Conservation (phyloP, 179 eudicot genomes). For the Amaranthus tricolor region DNA sequence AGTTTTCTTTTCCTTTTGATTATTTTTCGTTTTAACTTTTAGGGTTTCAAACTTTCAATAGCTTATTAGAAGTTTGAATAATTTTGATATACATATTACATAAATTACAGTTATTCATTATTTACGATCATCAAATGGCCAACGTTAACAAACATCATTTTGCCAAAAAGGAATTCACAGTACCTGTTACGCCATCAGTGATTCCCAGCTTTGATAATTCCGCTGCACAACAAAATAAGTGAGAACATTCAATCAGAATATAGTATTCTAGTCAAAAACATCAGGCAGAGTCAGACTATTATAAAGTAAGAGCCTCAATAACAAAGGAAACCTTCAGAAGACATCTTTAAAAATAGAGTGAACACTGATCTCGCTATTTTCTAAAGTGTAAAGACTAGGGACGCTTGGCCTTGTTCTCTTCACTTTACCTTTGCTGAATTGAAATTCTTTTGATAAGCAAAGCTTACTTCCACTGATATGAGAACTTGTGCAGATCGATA, state of each 20-base stretch:
- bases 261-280: background rate
- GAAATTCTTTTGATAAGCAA: too few relatives aligned
- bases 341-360: too few relatives aligned
- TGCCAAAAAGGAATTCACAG: constrained; percentile 10
- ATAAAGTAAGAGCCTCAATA: too few relatives aligned
- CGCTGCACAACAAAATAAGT: constrained; percentile 46
- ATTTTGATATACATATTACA: background rate
- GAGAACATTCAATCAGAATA: constrained; percentile 1
- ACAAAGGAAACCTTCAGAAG: too few relatives aligned
- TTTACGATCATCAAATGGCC: background rate
- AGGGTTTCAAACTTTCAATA: background rate
- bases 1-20: background rate
- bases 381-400: too few relatives aligned
- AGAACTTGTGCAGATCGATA: too few relatives aligned
- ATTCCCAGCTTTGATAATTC: constrained; percentile 88
- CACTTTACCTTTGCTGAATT: too few relatives aligned
- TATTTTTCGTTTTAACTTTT: background rate
- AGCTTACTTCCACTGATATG: too few relatives aligned
- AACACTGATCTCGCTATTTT: too few relatives aligned
- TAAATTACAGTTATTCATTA: background rate
- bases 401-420: too few relatives aligned
- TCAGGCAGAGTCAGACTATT: background rate
- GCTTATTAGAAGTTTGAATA: background rate
- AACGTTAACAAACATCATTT: background rate
- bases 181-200: constrained; percentile 67